phyloP scores from a whole-genome alignment of 257 asterid genomes.

The Rhazya stricta region DNA sequence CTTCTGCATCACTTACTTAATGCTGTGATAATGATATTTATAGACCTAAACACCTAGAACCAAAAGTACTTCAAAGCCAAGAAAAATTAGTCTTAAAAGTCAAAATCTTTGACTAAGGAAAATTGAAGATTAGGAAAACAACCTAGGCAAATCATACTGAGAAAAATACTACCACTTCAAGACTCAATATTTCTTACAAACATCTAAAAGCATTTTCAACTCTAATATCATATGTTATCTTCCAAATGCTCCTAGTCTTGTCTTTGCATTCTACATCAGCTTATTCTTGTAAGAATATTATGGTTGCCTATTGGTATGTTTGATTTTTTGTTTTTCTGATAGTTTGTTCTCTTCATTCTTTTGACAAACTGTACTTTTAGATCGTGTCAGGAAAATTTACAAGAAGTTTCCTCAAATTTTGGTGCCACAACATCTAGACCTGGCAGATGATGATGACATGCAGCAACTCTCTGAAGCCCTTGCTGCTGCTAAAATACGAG shows the following conservation, averaged over 20 bases:
- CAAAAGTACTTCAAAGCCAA: not conserved
- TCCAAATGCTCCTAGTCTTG: not conserved
- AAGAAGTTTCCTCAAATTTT: slow-evolving; percentile 70
- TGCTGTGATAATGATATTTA: not conserved
- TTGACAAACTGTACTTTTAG: slow-evolving; percentile 41
- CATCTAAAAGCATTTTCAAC: not conserved
- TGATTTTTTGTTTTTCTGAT: slow-evolving; percentile 5
- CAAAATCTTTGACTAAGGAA: not conserved
- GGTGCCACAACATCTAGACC: slow-evolving; percentile 82
- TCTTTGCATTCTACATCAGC: not conserved
- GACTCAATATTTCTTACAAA: not conserved
- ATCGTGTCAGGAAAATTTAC: slow-evolving; percentile 70
- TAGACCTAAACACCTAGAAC: not conserved
- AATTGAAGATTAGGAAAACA: not conserved
- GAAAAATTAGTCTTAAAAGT: not conserved
- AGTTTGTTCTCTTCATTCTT: slow-evolving; percentile 19
- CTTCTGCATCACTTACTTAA: too few relatives aligned
- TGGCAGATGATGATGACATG: slow-evolving; percentile 75
- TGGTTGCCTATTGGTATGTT: not conserved
- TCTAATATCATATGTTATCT: not conserved
- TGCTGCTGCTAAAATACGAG: slow-evolving; percentile 88
- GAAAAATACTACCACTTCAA: not conserved
- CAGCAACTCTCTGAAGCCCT: slow-evolving; percentile 81
- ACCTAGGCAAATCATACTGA: not conserved
- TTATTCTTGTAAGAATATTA: not conserved